Percentiles rank a stretch among this genome's conserved stretches.
These are phyloP conservation scores for Aspergillus brunneoviolaceus DNA, from an alignment of 2,329 filamentous ascomycete genomes.

Conservation along the genomic window DNA sequence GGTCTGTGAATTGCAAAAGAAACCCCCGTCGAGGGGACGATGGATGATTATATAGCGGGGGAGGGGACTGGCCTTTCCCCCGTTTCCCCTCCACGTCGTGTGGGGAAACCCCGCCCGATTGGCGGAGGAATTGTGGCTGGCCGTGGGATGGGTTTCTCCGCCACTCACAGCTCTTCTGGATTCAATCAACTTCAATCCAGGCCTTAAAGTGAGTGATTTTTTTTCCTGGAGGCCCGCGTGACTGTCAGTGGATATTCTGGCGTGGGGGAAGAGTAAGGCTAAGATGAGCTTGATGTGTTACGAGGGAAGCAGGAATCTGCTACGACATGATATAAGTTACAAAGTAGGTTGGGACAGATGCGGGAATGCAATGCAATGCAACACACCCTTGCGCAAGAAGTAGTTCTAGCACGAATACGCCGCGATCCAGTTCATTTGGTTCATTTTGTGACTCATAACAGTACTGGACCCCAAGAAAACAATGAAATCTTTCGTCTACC, in stretches of 20 bases:
- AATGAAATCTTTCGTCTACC: constrained; percentile 42
- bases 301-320: background rate
- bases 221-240: background rate
- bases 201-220: background rate
- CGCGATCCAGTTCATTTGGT: background rate
- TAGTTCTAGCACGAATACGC: background rate
- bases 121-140: constrained; percentile 24
- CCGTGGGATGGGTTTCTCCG: constrained; percentile 21
- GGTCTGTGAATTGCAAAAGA: background rate
- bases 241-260: background rate
- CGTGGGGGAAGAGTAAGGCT: background rate
- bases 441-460: background rate
- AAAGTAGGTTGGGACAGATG: background rate
- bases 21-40: background rate
- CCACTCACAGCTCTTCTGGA: constrained; percentile 19
- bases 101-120: constrained; percentile 19
- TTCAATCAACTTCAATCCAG: background rate
- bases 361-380: background rate
- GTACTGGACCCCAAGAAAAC: background rate
- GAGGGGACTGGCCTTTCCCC: background rate
- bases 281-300: background rate
- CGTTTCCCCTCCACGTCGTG: constrained; percentile 8
- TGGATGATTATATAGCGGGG: constrained; percentile 1
- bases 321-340: background rate
- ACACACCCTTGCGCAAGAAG: background rate